A percentile compares a stretch with the other conserved stretches of the same genome.
Conservation (phyloP, 768 basidiomycete genomes). For the Russula sp. region DNA sequence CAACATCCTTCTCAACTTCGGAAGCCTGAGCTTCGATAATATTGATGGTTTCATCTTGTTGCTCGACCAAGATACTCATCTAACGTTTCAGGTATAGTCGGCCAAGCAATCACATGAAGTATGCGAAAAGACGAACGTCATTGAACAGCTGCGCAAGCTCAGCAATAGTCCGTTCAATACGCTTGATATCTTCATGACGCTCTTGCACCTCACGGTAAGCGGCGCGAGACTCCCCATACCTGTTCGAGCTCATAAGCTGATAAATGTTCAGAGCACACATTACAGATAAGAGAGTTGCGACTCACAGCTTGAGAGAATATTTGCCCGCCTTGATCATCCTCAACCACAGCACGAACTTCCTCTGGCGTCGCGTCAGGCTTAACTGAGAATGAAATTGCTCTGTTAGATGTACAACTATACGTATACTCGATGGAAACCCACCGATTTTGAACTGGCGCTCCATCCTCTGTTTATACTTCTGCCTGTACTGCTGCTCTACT, state of each 20-base stretch:
- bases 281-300: not conserved
- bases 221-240: constrained; percentile 82
- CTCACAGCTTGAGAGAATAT: constrained; percentile 74
- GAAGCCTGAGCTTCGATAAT: constrained; percentile 74
- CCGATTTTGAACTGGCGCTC: constrained; percentile 78
- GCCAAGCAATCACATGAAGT: not conserved
- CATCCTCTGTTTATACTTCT: constrained; percentile 57
- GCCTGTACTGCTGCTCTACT: constrained; percentile 65
- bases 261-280: not conserved
- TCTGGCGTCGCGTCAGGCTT: constrained; percentile 83
- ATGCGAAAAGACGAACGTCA: constrained; percentile 53
- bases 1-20: constrained; percentile 74
- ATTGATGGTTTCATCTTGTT: constrained; percentile 86
- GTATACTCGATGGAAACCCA: constrained; percentile 27
- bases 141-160: constrained; percentile 96
- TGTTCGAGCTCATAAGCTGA: constrained; percentile 83
- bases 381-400: constrained; percentile 38
- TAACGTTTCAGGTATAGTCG: constrained; percentile 28
- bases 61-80: constrained; percentile 94
- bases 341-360: constrained; percentile 64
- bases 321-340: constrained; percentile 59
- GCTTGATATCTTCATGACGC: constrained; percentile 92
- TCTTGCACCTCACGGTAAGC: constrained; percentile 97
- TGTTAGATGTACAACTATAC: not conserved
- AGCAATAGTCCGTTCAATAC: constrained; percentile 87